Conservation (phyloP, 805 yeast genomes). For the Candida montana region DNA sequence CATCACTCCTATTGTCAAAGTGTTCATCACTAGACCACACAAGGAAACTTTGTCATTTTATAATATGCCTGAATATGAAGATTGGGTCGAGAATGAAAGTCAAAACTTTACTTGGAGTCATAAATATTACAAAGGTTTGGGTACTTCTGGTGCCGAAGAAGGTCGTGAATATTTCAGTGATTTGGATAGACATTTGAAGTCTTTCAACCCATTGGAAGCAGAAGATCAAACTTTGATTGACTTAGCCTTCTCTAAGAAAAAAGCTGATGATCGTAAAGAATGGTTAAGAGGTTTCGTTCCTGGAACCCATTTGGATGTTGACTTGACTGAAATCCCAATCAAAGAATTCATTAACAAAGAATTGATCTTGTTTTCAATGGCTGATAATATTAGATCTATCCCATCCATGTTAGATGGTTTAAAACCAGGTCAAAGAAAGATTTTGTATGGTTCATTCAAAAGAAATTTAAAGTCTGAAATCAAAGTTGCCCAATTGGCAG, state of each 20-base stretch:
- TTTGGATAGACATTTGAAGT: slow-evolving; percentile 79
- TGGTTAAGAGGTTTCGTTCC: slow-evolving; percentile 91
- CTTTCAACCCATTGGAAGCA: slow-evolving; percentile 74
- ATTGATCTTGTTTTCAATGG: slow-evolving; percentile 90
- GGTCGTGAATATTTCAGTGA: slow-evolving; percentile 84
- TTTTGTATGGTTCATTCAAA: slow-evolving; percentile 81
- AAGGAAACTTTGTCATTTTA: slow-evolving; percentile 68
- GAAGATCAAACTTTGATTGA: slow-evolving; percentile 77
- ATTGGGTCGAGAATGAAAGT: slow-evolving; percentile 87
- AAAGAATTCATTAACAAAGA: slow-evolving; percentile 94
- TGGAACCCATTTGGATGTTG: slow-evolving; percentile 87
- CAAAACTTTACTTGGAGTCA: slow-evolving; percentile 73
- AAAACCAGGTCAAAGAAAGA: slow-evolving; percentile 96
- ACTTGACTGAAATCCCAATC: slow-evolving; percentile 72
- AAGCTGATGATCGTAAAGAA: slow-evolving; percentile 95
- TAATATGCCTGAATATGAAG: slow-evolving; percentile 92
- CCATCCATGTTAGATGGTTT: slow-evolving; percentile 93
- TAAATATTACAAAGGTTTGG: slow-evolving; percentile 97
- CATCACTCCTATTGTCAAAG: slow-evolving; percentile 94
- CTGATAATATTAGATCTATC: slow-evolving; percentile 92
- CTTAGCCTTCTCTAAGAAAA: slow-evolving; percentile 88
- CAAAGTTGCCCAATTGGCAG: slow-evolving; percentile 87
- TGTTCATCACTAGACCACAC: slow-evolving; percentile 63
- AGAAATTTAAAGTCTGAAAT: slow-evolving; percentile 71
- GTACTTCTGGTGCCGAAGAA: slow-evolving; percentile 83